Conservation (phyloP, 1,139 yeast genomes). For the Groenewaldozyma auringiensis region DNA sequence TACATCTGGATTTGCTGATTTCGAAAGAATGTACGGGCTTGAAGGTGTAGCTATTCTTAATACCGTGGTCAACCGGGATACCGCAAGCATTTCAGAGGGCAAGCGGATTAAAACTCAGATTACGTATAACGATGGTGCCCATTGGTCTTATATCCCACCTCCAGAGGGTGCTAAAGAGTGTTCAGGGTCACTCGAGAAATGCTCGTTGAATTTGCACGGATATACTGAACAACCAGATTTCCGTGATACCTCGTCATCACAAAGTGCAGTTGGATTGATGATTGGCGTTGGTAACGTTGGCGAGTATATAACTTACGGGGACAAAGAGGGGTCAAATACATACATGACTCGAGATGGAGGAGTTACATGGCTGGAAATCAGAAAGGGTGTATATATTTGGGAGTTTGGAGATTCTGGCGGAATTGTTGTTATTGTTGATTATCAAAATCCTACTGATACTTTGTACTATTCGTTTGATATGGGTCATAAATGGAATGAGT, state of each 20-base stretch:
- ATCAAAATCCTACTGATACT: conserved; percentile 48
- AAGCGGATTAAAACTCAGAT: conserved; percentile 64
- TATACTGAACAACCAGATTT: conserved; percentile 79
- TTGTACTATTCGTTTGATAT: conserved; percentile 67
- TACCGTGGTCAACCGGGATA: conserved; percentile 47
- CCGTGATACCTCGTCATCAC: conserved; percentile 81
- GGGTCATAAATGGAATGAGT: conserved; percentile 70
- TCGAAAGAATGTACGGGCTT: conserved; percentile 74
- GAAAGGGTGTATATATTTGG: conserved; percentile 76
- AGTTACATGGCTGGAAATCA: conserved; percentile 72
- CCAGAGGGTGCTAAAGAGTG: conserved; percentile 59
- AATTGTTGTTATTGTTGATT: conserved; percentile 62
- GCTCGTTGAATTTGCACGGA: conserved; percentile 84
- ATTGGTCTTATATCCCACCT: conserved; percentile 67
- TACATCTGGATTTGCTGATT: conserved; percentile 71
- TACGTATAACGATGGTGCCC: conserved; percentile 88
- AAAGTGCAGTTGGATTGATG: conserved; percentile 81
- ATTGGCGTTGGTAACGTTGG: conserved; percentile 93
- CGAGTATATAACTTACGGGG: conserved; percentile 39
- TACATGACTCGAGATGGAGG: conserved; percentile 87
- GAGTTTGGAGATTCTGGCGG: conserved; percentile 96
- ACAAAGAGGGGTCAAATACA: conserved; percentile 50
- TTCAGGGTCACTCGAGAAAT: conserved; percentile 40
- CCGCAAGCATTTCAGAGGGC: conserved; percentile 14
- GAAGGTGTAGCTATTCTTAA: conserved; percentile 83